phyloP scores from a whole-genome alignment of 345 rosid species.

The Excoecaria agallocha region DNA sequence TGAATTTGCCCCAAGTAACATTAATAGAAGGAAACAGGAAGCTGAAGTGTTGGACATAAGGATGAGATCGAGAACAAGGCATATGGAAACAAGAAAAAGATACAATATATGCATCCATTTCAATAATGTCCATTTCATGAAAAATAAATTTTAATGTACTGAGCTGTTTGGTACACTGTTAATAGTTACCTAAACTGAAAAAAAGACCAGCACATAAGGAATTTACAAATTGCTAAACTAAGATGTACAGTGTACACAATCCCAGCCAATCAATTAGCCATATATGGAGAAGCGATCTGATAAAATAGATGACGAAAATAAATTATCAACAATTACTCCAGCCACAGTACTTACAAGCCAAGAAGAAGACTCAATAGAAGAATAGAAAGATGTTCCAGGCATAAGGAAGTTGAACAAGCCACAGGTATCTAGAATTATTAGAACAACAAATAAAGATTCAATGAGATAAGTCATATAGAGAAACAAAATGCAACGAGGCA shows the following conservation, averaged over 20 bases:
- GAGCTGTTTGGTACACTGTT: background rate
- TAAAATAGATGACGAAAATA: constrained; percentile 2
- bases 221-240: background rate
- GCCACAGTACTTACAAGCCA: too few relatives aligned
- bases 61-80: background rate
- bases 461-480: too few relatives aligned
- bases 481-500: too few relatives aligned
- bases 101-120: too few relatives aligned
- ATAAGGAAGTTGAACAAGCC: too few relatives aligned
- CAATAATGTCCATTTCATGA: too few relatives aligned
- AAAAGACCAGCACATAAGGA: background rate
- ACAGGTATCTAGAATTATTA: too few relatives aligned
- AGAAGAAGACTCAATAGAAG: too few relatives aligned
- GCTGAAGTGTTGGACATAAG: background rate
- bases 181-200: background rate
- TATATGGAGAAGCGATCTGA: constrained; percentile 9
- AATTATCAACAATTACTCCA: too few relatives aligned
- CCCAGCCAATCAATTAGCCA: background rate
- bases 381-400: too few relatives aligned
- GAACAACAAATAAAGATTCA: too few relatives aligned
- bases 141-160: background rate
- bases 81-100: background rate
- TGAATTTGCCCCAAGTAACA: background rate
- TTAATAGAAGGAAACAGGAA: background rate
- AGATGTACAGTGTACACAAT: background rate